Percentiles rank a stretch among this genome's conserved stretches.
Conservation (phyloP, 2,329 filamentous ascomycete species). For the Colletotrichum plurivorum region DNA sequence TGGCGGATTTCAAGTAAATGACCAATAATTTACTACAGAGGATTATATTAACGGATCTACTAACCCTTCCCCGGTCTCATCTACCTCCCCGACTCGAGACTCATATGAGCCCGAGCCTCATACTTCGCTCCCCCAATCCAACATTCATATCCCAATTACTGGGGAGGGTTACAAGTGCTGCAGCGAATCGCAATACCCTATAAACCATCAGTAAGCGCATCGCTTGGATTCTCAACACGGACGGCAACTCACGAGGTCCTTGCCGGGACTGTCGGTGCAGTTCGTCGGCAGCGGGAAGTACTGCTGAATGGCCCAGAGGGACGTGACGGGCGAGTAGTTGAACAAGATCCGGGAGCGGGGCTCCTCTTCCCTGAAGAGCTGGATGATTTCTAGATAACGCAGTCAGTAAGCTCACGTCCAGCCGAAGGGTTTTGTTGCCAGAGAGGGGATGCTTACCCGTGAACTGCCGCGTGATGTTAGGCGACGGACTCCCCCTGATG, state of each 20-base stretch:
- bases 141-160: background rate
- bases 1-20: no score
- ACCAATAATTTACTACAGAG: no score
- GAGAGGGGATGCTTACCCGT: background rate
- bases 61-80: no score
- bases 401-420: background rate
- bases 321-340: constrained; percentile 32
- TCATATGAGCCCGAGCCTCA: no score
- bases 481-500: constrained; percentile 28
- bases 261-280: constrained; percentile 18
- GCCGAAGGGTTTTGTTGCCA: background rate
- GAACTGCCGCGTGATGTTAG: constrained; percentile 25
- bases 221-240: no score
- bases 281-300: constrained; percentile 24
- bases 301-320: constrained; percentile 34
- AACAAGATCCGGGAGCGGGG: constrained; percentile 31
- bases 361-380: constrained; percentile 27
- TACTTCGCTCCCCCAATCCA: no score
- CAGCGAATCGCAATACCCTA: constrained; percentile 30
- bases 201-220: background rate
- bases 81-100: no score
- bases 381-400: constrained; percentile 16
- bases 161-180: constrained; percentile 17
- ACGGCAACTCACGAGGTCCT: constrained; percentile 5
- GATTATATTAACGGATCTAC: no score